Evolutionary conservation across 2,329 filamentous ascomycete genomes (phyloP), one percentile per base, ranked within the genome.

Genomic region (Camillea tinctor): DNA sequence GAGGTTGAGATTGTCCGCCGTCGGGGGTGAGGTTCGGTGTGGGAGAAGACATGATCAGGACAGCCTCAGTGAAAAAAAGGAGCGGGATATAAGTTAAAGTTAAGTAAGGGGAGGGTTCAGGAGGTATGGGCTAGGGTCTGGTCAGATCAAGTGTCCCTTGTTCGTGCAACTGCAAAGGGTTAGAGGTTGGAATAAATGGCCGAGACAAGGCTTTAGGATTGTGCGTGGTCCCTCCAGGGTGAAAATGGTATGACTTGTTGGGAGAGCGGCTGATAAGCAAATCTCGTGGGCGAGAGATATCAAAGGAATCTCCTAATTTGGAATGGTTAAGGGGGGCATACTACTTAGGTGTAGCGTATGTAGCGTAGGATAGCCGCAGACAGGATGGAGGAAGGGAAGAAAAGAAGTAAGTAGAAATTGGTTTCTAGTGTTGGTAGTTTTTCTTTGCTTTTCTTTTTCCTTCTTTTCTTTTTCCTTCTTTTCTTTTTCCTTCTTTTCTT

Each of bases 31-130:
- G 60, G 44, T 55, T 66, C 17, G 69, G 66, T 36, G 67, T 63
- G 54, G 71, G 64, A 20, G 68, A 36, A 57, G 71, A 69, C 68
- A 71, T 71, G 30, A 52, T 58, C 55, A 57, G 40, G 44, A 52
- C 36, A 44, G 6, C 36, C 17, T 44, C 26, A 7, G 26, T n/a
- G n/a, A n/a, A 30, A 57, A 59, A 58, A 23, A 19, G 19, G 24
- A 51, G 51, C 19, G 23, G 19, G 21, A 21, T 24, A 21, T 19
- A 23, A 52, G 17, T 15, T n/a, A n/a, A 44, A 15, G 36, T 30
- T 30, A 44, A 5, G 36, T 4, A 40, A 13, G 36, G 36, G 15
- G 36, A 6, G 36, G 36, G 36, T 1, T 15, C 2, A 17, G 36
- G 6, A 17, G 15, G 2, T n/a, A 5, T 44, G 17, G 36, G 6